phyloP scores from a whole-genome alignment of 495 filamentous ascomycete genomes.

The Hypoxylon perforatum region DNA sequence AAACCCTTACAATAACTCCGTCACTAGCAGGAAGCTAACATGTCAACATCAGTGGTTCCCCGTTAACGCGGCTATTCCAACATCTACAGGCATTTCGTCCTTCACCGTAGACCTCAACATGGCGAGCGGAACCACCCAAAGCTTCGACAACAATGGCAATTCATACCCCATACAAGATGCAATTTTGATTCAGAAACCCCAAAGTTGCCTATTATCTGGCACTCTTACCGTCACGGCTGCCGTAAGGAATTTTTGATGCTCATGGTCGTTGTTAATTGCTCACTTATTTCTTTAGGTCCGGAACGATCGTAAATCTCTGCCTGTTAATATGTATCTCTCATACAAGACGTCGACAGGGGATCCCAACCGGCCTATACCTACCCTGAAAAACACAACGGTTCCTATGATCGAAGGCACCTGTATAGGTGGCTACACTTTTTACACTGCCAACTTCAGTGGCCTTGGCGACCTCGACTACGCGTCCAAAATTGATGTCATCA shows the following conservation, averaged over 20 bases:
- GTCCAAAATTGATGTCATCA: constrained; percentile 60
- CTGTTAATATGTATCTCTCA: constrained; percentile 56
- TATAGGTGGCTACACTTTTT: constrained; percentile 65
- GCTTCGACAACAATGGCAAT: constrained; percentile 61
- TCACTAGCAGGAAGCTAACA: constrained; percentile 20
- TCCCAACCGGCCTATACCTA: constrained; percentile 60
- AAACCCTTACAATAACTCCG: background rate
- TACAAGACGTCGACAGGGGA: constrained; percentile 60
- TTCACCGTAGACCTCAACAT: constrained; percentile 56
- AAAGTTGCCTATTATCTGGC: constrained; percentile 59
- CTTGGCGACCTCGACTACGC: constrained; percentile 58
- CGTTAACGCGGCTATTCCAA: constrained; percentile 50
- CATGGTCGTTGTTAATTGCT: constrained; percentile 10
- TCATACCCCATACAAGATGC: constrained; percentile 56
- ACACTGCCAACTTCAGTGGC: constrained; percentile 59
- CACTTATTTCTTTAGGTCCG: constrained; percentile 55
- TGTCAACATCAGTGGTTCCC: constrained; percentile 54
- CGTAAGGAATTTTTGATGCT: constrained; percentile 36
- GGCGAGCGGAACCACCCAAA: constrained; percentile 53
- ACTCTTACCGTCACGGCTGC: constrained; percentile 55
- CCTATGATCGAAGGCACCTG: constrained; percentile 62
- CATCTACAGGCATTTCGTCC: constrained; percentile 57
- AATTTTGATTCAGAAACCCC: constrained; percentile 56
- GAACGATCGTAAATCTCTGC: constrained; percentile 55
- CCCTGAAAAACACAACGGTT: constrained; percentile 53